phyloP scores from a whole-genome alignment of 208 protist genomes.

The Borovskyia barvae region DNA sequence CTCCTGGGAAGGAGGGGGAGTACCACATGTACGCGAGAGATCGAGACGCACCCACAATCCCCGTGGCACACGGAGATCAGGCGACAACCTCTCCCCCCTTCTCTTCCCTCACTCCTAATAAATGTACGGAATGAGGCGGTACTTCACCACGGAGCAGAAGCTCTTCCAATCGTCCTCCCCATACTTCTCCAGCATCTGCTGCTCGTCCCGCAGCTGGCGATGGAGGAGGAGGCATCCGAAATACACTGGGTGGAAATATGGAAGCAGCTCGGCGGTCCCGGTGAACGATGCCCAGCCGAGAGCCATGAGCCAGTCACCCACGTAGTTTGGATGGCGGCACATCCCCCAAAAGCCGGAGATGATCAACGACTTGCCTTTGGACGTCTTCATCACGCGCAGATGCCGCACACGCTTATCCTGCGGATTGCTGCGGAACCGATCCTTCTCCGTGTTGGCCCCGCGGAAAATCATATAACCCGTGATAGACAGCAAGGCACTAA shows the following conservation, averaged over 20 bases:
- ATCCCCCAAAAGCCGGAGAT: slow-evolving; percentile 96
- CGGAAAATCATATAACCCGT: slow-evolving; percentile 85
- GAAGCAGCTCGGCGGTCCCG: slow-evolving; percentile 62
- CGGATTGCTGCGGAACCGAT: slow-evolving; percentile 79
- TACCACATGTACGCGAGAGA: too few species aligned
- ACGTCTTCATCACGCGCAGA: slow-evolving; percentile 84
- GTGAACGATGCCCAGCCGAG: slow-evolving; percentile 64
- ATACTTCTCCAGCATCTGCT: slow-evolving; percentile 91
- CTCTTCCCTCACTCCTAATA: slow-evolving; percentile 37
- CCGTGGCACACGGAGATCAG: too few species aligned
- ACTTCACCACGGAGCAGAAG: slow-evolving; percentile 90
- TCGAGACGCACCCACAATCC: too few species aligned
- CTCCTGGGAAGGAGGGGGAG: too few species aligned
- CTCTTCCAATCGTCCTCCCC: slow-evolving; percentile 86
- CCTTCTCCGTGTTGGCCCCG: slow-evolving; percentile 84
- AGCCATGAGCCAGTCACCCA: slow-evolving; percentile 93
- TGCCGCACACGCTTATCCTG: slow-evolving; percentile 53
- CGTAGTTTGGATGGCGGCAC: slow-evolving; percentile 96
- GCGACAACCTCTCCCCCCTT: neutral
- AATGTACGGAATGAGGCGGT: slow-evolving; percentile 89
- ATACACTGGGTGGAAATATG: slow-evolving; percentile 95
- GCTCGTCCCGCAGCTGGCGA: slow-evolving; percentile 92
- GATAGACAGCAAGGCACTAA: slow-evolving; percentile 40
- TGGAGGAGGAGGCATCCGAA: slow-evolving; percentile 93
- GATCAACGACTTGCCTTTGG: slow-evolving; percentile 82